These are phyloP conservation scores for Berberis thunbergii DNA, from an alignment of 164 flowering plant genomes.

Conservation along the genomic window DNA sequence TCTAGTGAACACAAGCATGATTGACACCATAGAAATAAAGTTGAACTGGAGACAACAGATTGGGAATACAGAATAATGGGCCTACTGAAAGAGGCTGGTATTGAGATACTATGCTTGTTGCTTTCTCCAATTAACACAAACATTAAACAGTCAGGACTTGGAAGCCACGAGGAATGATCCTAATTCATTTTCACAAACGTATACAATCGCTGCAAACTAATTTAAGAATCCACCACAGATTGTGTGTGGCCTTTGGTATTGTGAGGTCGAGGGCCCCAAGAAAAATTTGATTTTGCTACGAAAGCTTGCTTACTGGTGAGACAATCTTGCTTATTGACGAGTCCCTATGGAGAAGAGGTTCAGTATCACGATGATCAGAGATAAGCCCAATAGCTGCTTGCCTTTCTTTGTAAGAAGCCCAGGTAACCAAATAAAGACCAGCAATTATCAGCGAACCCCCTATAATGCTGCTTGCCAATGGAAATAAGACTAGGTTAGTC, in stretches of 20 bases:
- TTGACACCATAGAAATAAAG: too few relatives aligned
- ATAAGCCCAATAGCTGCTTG: slow-evolving; percentile 15
- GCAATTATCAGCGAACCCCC: slow-evolving; percentile 78
- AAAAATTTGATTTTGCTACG: slow-evolving; percentile 27
- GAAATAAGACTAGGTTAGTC: slow-evolving; percentile 8
- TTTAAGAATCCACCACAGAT: too few relatives aligned
- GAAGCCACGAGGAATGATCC: too few relatives aligned
- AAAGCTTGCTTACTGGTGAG: slow-evolving; percentile 21
- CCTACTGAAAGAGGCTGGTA: too few relatives aligned
- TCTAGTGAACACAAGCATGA: too few relatives aligned
- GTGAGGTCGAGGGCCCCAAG: slow-evolving; percentile 34
- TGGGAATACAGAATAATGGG: too few relatives aligned
- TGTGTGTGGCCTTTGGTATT: slow-evolving; percentile 17
- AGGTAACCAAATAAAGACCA: slow-evolving; percentile 90
- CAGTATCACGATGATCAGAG: slow-evolving; percentile 26
- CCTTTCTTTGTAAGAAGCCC: slow-evolving; percentile 79
- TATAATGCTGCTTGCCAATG: slow-evolving; percentile 43
- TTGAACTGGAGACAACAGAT: too few relatives aligned
- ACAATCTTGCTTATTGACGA: slow-evolving; percentile 22
- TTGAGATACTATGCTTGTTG: too few relatives aligned
- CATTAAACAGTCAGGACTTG: too few relatives aligned
- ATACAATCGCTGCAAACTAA: too few relatives aligned
- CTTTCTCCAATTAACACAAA: too few relatives aligned
- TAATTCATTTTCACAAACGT: too few relatives aligned
- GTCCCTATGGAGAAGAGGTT: slow-evolving; percentile 47